Evolutionary conservation across 1,139 yeast species (phyloP).

Genomic region (Pichia sp.): DNA sequence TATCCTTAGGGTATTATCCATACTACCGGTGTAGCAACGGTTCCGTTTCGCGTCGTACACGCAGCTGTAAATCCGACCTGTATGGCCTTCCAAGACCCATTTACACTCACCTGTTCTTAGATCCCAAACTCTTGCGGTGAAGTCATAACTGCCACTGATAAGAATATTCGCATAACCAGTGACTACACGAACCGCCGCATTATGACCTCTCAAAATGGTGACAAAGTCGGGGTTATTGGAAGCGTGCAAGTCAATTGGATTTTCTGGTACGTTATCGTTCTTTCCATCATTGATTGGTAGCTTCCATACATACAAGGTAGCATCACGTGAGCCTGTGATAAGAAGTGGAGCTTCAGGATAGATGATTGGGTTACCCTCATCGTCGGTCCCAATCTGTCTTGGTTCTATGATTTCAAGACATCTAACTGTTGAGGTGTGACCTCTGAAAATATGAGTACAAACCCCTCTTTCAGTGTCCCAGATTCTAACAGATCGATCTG

Average conservation of each 20-base stretch:
- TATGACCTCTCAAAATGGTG: slow-evolving; percentile 77
- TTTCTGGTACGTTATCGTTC: slow-evolving; percentile 34
- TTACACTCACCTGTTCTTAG: slow-evolving; percentile 68
- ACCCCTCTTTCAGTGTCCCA: slow-evolving; percentile 78
- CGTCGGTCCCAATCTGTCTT: slow-evolving; percentile 52
- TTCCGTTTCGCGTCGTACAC: slow-evolving; percentile 71
- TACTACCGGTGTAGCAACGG: slow-evolving; percentile 86
- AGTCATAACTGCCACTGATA: slow-evolving; percentile 88
- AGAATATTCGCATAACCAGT: slow-evolving; percentile 81
- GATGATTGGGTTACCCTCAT: slow-evolving; percentile 58
- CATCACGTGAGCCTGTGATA: slow-evolving; percentile 89
- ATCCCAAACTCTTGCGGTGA: slow-evolving; percentile 91
- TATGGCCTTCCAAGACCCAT: slow-evolving; percentile 76
- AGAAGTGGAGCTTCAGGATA: slow-evolving; percentile 61
- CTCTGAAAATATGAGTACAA: slow-evolving; percentile 83
- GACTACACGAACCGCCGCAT: slow-evolving; percentile 82
- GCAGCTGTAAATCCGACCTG: slow-evolving; percentile 82
- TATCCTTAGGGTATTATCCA: slow-evolving; percentile 82
- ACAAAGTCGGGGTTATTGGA: slow-evolving; percentile 65
- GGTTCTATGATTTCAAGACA: slow-evolving; percentile 83
- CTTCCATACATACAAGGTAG: slow-evolving; percentile 84
- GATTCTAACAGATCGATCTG: slow-evolving; percentile 85
- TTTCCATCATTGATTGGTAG: slow-evolving; percentile 54
- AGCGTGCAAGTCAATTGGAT: slow-evolving; percentile 34
- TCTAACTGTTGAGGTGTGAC: slow-evolving; percentile 89